phyloP scores from a whole-genome alignment of 208 protist species.

The Leishmania major region DNA sequence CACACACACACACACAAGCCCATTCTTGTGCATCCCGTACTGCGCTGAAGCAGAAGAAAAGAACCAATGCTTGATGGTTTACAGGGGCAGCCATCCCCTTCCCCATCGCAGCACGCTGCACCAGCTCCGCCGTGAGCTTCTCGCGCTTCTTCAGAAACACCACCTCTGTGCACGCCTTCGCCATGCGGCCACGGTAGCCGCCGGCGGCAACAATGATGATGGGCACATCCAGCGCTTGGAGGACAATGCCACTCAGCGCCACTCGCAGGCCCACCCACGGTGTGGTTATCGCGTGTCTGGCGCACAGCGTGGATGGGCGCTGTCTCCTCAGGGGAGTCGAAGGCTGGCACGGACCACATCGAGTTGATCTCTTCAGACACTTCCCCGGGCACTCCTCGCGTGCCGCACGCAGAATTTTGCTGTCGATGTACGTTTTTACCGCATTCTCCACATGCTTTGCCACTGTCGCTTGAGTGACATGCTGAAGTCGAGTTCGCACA shows the following conservation, averaged over 20 bases:
- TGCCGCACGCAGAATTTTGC: constrained; percentile 25
- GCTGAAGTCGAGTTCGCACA: constrained; percentile 43
- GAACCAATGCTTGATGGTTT: background rate
- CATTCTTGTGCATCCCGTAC: background rate
- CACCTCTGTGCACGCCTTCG: constrained; percentile 47
- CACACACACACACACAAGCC: background rate
- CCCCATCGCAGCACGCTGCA: constrained; percentile 12
- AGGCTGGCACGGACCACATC: constrained; percentile 12
- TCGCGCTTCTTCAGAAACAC: constrained; percentile 31
- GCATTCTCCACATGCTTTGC: constrained; percentile 22
- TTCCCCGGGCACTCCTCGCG: constrained; percentile 30
- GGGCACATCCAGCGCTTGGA: constrained; percentile 46
- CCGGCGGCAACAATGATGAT: constrained; percentile 47
- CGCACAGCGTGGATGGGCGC: constrained; percentile 37
- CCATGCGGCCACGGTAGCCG: constrained; percentile 40
- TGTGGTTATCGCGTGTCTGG: constrained; percentile 11
- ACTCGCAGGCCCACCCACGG: constrained; percentile 22
- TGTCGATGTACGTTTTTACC: constrained; percentile 36
- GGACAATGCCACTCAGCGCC: constrained; percentile 41
- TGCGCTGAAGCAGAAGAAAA: background rate
- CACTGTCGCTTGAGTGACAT: constrained; percentile 15
- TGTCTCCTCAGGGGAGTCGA: constrained; percentile 29
- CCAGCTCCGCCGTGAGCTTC: constrained; percentile 23
- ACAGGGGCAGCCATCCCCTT: background rate
- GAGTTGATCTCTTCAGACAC: constrained; percentile 21